These are phyloP conservation scores for Cyberlindnera euphorbiiphila DNA, from an alignment of 805 yeast genomes.

Conservation along the genomic window DNA sequence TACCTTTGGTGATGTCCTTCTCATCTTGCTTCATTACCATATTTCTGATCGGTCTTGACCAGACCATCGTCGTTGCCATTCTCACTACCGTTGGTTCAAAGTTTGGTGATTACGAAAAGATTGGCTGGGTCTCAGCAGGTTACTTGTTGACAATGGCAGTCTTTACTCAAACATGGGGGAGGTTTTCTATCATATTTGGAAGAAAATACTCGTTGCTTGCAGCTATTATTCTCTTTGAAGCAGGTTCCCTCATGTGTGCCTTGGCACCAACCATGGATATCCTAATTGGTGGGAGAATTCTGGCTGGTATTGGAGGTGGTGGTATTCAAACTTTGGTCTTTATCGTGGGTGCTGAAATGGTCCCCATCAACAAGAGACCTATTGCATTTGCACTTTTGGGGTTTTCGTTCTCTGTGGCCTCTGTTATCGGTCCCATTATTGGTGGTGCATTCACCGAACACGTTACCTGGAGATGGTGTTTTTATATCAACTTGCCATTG, in stretches of 20 bases:
- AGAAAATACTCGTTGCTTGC: slow-evolving; percentile 46
- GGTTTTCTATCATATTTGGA: slow-evolving; percentile 52
- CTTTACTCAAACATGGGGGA: slow-evolving; percentile 55
- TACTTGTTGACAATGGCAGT: slow-evolving; percentile 52
- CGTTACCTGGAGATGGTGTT: slow-evolving; percentile 74
- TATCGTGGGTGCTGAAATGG: slow-evolving; percentile 51
- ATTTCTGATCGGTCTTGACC: slow-evolving; percentile 40
- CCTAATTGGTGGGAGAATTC: slow-evolving; percentile 67
- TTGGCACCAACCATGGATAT: slow-evolving; percentile 49
- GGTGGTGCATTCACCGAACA: slow-evolving; percentile 63
- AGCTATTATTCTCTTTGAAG: slow-evolving; percentile 49
- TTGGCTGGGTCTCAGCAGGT: slow-evolving; percentile 59
- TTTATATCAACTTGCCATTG: slow-evolving; percentile 63
- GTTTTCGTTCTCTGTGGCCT: slow-evolving; percentile 41
- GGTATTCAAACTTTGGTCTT: slow-evolving; percentile 56
- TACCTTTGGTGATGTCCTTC: slow-evolving; percentile 14
- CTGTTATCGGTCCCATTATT: slow-evolving; percentile 58
- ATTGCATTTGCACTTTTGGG: slow-evolving; percentile 22
- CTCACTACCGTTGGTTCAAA: slow-evolving; percentile 46
- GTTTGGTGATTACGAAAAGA: slow-evolving; percentile 45
- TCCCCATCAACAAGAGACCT: slow-evolving; percentile 32
- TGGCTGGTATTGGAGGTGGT: slow-evolving; percentile 74
- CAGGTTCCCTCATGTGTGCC: slow-evolving; percentile 61
- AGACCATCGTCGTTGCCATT: slow-evolving; percentile 53
- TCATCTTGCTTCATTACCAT: slow-evolving; percentile 23